phyloP scores from a whole-genome alignment of 352 stramenopile genomes.

The Plasmopara muralis region DNA sequence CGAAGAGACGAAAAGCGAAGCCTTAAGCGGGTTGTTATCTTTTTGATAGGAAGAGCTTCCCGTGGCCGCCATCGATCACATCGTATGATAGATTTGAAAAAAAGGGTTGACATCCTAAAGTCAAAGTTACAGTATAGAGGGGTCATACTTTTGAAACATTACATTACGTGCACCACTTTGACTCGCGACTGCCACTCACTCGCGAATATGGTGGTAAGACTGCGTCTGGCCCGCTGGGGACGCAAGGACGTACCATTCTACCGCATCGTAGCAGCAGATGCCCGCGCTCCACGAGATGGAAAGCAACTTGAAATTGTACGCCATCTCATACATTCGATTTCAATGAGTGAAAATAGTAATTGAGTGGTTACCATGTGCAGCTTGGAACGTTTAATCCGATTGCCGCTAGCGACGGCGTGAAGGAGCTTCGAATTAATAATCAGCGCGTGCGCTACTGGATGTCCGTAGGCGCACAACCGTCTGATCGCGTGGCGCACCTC shows the following conservation, averaged over 20 bases:
- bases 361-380: constrained; percentile 22
- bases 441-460: constrained; percentile 85
- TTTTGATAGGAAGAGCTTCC: too few relatives aligned
- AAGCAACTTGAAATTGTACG: constrained; percentile 84
- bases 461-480: constrained; percentile 80
- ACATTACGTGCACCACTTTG: constrained; percentile 4
- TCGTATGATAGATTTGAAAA: too few relatives aligned
- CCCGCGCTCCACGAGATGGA: constrained; percentile 73
- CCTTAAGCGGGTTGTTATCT: too few relatives aligned
- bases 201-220: constrained; percentile 74
- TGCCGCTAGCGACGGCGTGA: constrained; percentile 72
- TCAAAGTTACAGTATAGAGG: too few relatives aligned
- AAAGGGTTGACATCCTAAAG: neutral
- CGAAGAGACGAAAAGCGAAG: too few relatives aligned
- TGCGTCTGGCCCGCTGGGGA: constrained; percentile 79
- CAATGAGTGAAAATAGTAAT: constrained; percentile 6
- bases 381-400: constrained; percentile 86
- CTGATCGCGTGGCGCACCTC: constrained; percentile 74
- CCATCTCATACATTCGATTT: neutral
- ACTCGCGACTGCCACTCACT: constrained; percentile 16
- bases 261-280: constrained; percentile 81
- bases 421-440: constrained; percentile 84
- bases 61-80: too few relatives aligned
- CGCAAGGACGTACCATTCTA: constrained; percentile 87
- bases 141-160: too few relatives aligned